Conservation (phyloP, 345 rosid species). For the Turnera subulata region DNA sequence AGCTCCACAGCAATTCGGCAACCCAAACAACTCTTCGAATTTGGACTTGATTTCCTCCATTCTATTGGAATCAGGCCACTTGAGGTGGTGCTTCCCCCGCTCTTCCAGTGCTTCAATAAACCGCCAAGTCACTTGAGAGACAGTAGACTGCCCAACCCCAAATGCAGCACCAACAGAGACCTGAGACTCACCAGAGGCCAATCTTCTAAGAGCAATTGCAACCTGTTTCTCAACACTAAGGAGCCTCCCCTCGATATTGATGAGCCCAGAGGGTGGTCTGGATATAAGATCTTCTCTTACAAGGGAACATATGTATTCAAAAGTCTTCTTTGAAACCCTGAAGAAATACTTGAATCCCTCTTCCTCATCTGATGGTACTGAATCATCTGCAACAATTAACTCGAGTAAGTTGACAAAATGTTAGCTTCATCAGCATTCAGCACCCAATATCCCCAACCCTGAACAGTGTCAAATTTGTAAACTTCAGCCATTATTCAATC, state of each 20-base stretch:
- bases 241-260: slow-evolving; percentile 95
- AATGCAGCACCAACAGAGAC: slow-evolving; percentile 90
- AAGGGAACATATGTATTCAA: slow-evolving; percentile 78
- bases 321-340: slow-evolving; percentile 75
- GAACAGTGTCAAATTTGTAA: not conserved
- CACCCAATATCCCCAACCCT: not conserved
- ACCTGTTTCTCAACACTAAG: slow-evolving; percentile 96
- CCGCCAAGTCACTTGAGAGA: slow-evolving; percentile 97
- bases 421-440: not conserved
- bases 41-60: slow-evolving; percentile 61
- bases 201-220: slow-evolving; percentile 78
- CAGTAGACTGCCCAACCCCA: slow-evolving; percentile 95
- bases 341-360: slow-evolving; percentile 92
- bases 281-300: slow-evolving; percentile 87
- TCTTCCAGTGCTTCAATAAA: slow-evolving; percentile 95
- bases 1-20: slow-evolving; percentile 91
- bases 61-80: slow-evolving; percentile 71
- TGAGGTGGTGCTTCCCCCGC: slow-evolving; percentile 78
- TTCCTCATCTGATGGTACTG: slow-evolving; percentile 55
- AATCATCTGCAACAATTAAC: slow-evolving; percentile 32
- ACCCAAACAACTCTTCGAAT: slow-evolving; percentile 56
- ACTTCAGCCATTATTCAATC: not conserved
- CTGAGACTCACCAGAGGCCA: slow-evolving; percentile 96
- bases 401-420: too few relatives aligned
- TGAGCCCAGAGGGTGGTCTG: slow-evolving; percentile 90